Percentiles rank a stretch among this genome's conserved stretches.
phyloP scores from a whole-genome alignment of 495 filamentous ascomycete species.

The Delitschia confertaspora region DNA sequence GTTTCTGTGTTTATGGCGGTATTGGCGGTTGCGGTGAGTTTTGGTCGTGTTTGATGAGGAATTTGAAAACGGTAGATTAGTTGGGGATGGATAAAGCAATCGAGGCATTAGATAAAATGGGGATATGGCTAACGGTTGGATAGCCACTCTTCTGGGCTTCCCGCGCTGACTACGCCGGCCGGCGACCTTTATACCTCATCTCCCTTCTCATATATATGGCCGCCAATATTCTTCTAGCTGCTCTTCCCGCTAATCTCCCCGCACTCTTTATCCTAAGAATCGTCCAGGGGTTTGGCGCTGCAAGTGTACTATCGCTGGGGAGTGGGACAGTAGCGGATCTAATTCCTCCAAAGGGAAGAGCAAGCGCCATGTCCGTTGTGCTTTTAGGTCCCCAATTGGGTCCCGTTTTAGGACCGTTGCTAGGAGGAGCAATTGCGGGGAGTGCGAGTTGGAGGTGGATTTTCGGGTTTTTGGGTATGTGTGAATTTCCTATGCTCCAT shows the following conservation, averaged over 20 bases:
- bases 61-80: too few relatives aligned
- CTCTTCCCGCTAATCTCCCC: constrained; percentile 28
- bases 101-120: too few relatives aligned
- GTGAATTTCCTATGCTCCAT: not conserved
- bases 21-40: constrained; percentile 29
- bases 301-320: constrained; percentile 28
- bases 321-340: constrained; percentile 34
- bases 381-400: constrained; percentile 33
- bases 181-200: constrained; percentile 29
- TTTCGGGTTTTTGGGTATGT: constrained; percentile 33
- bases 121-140: not conserved
- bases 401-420: constrained; percentile 31
- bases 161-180: constrained; percentile 25
- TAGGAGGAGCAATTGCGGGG: constrained; percentile 32
- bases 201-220: constrained; percentile 27
- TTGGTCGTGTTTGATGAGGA: too few relatives aligned
- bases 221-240: constrained; percentile 30
- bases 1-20: constrained; percentile 32
- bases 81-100: too few relatives aligned
- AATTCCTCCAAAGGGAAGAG: constrained; percentile 26
- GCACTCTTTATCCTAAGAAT: constrained; percentile 29
- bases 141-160: constrained; percentile 31
- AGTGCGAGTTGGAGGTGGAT: constrained; percentile 31
- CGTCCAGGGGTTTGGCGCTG: constrained; percentile 31
- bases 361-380: constrained; percentile 26